Percentiles rank a stretch among this genome's conserved stretches.
Evolutionary conservation across 176 grass and related monocot species (phyloP).

Genomic region (Phoenix dactylifera): DNA sequence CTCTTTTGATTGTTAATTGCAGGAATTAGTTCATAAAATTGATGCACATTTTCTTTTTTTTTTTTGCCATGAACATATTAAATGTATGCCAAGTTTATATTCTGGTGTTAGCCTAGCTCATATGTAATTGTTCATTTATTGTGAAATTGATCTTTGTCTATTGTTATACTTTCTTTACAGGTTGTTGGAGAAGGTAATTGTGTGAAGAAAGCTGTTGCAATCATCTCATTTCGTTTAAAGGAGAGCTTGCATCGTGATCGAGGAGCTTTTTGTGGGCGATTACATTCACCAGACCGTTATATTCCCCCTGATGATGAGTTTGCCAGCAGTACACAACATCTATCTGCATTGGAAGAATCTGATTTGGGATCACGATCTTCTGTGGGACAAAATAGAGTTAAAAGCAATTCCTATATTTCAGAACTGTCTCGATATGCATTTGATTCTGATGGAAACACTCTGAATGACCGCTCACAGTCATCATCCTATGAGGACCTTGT

Average conservation of each 20-base stretch:
- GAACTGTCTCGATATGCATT: conserved; percentile 57
- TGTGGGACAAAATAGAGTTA: conserved; percentile 36
- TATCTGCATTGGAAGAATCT: conserved; percentile 52
- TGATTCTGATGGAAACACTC: conserved; percentile 64
- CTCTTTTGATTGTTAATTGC: no score
- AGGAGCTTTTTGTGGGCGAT: conserved; percentile 51
- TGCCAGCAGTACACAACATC: conserved; percentile 30
- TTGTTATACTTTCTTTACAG: conserved; percentile 25
- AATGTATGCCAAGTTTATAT: no score
- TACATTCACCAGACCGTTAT: conserved; percentile 57
- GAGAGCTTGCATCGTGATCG: conserved; percentile 94
- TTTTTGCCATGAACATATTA: no score
- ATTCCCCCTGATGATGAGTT: conserved; percentile 55
- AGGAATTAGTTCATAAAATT: no score
- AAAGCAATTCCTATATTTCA: conserved; percentile 39
- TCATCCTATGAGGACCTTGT: conserved; percentile 51
- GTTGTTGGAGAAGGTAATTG: conserved; percentile 74
- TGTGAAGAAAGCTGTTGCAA: conserved; percentile 76
- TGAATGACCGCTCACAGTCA: conserved; percentile 39
- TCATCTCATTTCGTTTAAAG: conserved; percentile 79
- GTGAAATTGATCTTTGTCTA: no score
- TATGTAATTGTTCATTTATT: no score
- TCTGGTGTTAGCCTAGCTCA: no score
- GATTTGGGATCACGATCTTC: conserved; percentile 20
- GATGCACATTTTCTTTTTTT: no score